Evolutionary conservation across 2,329 filamentous ascomycete genomes (phyloP).

Genomic region (Chaetothyriales sp.): DNA sequence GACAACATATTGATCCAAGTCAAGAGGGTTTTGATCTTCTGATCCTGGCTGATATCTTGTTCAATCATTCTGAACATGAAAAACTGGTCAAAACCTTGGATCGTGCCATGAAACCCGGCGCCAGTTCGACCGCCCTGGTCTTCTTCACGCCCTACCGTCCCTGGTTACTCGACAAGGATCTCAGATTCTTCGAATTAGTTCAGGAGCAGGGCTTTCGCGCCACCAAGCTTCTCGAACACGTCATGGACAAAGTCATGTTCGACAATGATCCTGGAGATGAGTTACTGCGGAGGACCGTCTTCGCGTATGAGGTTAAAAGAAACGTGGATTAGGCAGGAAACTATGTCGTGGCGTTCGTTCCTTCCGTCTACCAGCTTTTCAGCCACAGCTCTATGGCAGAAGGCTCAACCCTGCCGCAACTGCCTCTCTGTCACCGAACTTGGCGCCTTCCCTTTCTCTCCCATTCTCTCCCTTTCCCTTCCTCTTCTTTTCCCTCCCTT

Average conservation of each 20-base stretch:
- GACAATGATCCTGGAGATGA: constrained; percentile 77
- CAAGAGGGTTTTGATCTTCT: constrained; percentile 54
- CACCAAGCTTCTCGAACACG: constrained; percentile 63
- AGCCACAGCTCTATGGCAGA: neutral
- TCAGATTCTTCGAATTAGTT: constrained; percentile 71
- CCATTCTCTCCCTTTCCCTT: too few relatives aligned
- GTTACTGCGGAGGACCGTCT: constrained; percentile 65
- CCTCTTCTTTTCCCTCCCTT: too few relatives aligned
- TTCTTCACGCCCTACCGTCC: constrained; percentile 92
- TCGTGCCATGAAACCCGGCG: constrained; percentile 44
- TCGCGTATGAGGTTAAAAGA: constrained; percentile 51
- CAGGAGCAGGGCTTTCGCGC: constrained; percentile 57
- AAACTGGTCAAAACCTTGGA: constrained; percentile 61
- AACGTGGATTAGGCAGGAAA: constrained; percentile 24
- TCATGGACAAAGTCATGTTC: constrained; percentile 77
- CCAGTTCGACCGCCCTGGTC: constrained; percentile 54
- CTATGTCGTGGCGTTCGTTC: constrained; percentile 27
- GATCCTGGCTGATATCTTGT: constrained; percentile 76
- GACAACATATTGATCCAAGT: constrained; percentile 35
- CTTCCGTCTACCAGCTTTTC: neutral
- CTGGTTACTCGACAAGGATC: constrained; percentile 72
- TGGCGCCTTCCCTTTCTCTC: neutral
- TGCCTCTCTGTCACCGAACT: neutral
- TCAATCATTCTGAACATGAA: constrained; percentile 74
- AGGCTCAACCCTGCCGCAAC: neutral